Base-by-base conservation (phyloP, 345 rosid species). In the Citrus hindsii region DNA sequence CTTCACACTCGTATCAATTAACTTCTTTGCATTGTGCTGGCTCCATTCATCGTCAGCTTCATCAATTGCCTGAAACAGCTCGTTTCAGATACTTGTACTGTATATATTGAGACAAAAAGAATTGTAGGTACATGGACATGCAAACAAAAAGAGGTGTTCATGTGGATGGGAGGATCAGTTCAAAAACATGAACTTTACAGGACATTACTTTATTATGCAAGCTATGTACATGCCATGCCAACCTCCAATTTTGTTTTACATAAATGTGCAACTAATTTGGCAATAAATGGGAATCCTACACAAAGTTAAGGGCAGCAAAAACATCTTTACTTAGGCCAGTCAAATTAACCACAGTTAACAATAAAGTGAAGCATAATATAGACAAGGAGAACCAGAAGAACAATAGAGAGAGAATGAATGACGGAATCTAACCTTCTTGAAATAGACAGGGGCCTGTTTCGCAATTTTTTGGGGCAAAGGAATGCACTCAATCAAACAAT, bases 31-130 rank as follows among this genome's bases (percentile, higher is more conserved):
- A 59, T 92, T 94, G 82, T 95, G 99, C 67, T 92, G 99, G 89
- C 98, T 96, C 99, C 98, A 96, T 75, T 96, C 98, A 22, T 95
- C 97, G 83, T 94, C 98, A 2, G 99, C 99, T 86, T 96, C 98
- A 10, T 96, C 97, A 16, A 96, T 96, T 14, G 98, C 99, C 97
- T 90, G 88, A 73, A 67, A 38, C 25, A 74, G 33, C 18, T 16
- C 62, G 3, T 46, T 14, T 84, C 59, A 81, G 77, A 60, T 51
- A 30, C 21, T 28, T 68, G 19, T 38, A 37, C 37, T 2, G 3
- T 5, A 25, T 3, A 1, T 5, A 46, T 28, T 35, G 18, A 73
- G 27, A 24, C 18, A 67, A 32, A n/a, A 63, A 73, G 19, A 55
- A 51, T 14, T 12, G 7, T 21, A 6, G 1, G 60, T 7, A 21